Evolutionary conservation across 2,329 filamentous ascomycete species (phyloP).

Genomic region (Aureobasidium leucospermi): DNA sequence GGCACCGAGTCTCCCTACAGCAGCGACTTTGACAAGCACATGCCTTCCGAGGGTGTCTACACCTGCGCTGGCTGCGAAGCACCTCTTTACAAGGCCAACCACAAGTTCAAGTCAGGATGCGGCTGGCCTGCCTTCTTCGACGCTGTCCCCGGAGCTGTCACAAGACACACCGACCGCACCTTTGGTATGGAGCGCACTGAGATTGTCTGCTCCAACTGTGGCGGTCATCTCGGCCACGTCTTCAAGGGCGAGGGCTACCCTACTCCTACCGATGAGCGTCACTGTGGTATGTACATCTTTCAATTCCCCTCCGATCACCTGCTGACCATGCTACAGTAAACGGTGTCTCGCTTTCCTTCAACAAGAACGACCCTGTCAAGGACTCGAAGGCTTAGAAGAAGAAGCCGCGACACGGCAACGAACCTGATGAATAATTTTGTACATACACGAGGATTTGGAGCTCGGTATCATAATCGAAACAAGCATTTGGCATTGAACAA

Average conservation of each 20-base stretch:
- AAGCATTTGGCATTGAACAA: not conserved
- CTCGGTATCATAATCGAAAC: not conserved
- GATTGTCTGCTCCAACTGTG: slow-evolving; percentile 91
- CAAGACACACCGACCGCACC: slow-evolving; percentile 65
- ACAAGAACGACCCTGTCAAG: slow-evolving; percentile 51
- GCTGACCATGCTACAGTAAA: slow-evolving; percentile 48
- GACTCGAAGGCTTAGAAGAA: slow-evolving; percentile 1
- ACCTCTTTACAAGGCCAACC: slow-evolving; percentile 83
- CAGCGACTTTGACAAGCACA: slow-evolving; percentile 83
- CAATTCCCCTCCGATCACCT: not conserved
- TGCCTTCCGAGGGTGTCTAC: slow-evolving; percentile 69
- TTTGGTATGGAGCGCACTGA: slow-evolving; percentile 83
- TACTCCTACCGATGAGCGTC: slow-evolving; percentile 88
- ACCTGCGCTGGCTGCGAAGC: slow-evolving; percentile 78
- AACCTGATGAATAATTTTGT: not conserved
- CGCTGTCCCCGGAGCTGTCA: slow-evolving; percentile 84
- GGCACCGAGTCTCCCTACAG: slow-evolving; percentile 78
- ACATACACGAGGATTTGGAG: not conserved
- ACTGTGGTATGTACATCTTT: slow-evolving; percentile 53
- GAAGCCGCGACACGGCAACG: not conserved
- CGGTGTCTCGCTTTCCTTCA: slow-evolving; percentile 81
- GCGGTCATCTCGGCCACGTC: slow-evolving; percentile 83
- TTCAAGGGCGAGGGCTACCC: slow-evolving; percentile 81
- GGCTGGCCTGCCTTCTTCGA: slow-evolving; percentile 99
- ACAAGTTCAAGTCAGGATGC: slow-evolving; percentile 95